Conservation (phyloP, 257 asterid species). For the Nicotiana attenuata region DNA sequence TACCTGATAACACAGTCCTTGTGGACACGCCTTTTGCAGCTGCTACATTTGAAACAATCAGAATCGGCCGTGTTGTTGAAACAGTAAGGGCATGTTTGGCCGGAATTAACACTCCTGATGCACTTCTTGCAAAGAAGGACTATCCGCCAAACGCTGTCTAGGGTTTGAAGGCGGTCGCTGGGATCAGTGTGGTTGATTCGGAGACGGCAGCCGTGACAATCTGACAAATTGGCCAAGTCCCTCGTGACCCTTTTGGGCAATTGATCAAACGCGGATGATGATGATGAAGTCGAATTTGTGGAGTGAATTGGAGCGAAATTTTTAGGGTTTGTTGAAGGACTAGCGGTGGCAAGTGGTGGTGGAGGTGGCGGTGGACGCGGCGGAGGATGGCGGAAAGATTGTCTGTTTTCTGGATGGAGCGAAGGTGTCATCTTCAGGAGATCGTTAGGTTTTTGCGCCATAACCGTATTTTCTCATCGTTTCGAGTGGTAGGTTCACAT, state of each 20-base stretch:
- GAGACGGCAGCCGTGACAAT: slow-evolving; percentile 69
- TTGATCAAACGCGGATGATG: slow-evolving; percentile 8
- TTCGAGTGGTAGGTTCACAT: not conserved
- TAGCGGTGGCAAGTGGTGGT: not conserved
- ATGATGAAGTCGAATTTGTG: slow-evolving; percentile 6
- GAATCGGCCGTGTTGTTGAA: slow-evolving; percentile 37
- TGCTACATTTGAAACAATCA: slow-evolving; percentile 38
- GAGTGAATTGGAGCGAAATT: not conserved
- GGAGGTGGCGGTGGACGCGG: slow-evolving; percentile 8
- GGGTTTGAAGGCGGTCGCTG: slow-evolving; percentile 58
- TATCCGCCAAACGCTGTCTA: slow-evolving; percentile 84
- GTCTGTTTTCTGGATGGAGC: not conserved
- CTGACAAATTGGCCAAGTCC: slow-evolving; percentile 67
- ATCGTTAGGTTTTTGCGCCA: slow-evolving; percentile 9
- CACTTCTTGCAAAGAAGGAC: slow-evolving; percentile 75
- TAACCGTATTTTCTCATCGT: not conserved
- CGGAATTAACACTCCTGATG: slow-evolving; percentile 34
- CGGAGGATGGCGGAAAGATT: slow-evolving; percentile 6
- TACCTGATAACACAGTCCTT: slow-evolving; percentile 43
- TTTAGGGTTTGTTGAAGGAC: not conserved
- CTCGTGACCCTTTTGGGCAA: slow-evolving; percentile 49
- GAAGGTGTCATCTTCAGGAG: not conserved
- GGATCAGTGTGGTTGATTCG: slow-evolving; percentile 60
- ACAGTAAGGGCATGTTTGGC: slow-evolving; percentile 68
- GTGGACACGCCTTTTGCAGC: slow-evolving; percentile 56